Conservation (phyloP, 805 yeast genomes). For the Sugiyamaella qingdaonensis region DNA sequence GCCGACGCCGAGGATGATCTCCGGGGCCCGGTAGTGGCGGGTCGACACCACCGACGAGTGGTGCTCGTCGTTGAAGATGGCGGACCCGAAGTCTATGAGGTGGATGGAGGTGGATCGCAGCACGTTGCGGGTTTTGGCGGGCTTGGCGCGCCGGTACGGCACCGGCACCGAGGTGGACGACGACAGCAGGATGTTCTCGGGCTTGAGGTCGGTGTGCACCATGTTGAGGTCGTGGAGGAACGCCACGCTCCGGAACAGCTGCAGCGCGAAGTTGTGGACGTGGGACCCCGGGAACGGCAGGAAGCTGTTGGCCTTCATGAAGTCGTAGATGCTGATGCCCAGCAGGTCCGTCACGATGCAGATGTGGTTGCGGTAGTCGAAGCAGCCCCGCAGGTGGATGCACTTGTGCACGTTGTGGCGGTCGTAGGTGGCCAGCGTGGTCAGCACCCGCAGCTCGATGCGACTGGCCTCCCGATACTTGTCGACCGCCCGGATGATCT, state of each 20-base stretch:
- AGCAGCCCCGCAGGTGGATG: constrained; percentile 80
- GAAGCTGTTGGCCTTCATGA: constrained; percentile 75
- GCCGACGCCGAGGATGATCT: constrained; percentile 87
- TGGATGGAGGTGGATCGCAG: constrained; percentile 77
- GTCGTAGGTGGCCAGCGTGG: constrained; percentile 70
- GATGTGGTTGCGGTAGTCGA: constrained; percentile 89
- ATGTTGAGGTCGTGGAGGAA: constrained; percentile 85
- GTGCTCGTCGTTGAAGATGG: constrained; percentile 88
- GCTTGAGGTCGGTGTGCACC: constrained; percentile 94
- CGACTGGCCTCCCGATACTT: constrained; percentile 94
- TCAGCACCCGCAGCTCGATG: constrained; percentile 80
- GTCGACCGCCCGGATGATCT: constrained; percentile 86
- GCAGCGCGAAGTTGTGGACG: constrained; percentile 83
- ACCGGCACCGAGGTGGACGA: constrained; percentile 46
- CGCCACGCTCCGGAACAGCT: constrained; percentile 77
- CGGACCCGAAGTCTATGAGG: constrained; percentile 95
- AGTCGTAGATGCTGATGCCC: constrained; percentile 84
- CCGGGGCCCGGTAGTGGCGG: constrained; percentile 96
- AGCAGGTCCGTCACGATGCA: constrained; percentile 88
- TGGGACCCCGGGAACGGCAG: constrained; percentile 93
- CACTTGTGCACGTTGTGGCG: constrained; percentile 66
- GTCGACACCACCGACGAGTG: constrained; percentile 92
- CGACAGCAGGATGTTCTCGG: constrained; percentile 81
- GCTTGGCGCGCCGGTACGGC: constrained; percentile 21
- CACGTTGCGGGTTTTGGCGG: constrained; percentile 38